Base-by-base conservation (phyloP, 2,329 filamentous ascomycete species). In the Epichloe baconii region DNA sequence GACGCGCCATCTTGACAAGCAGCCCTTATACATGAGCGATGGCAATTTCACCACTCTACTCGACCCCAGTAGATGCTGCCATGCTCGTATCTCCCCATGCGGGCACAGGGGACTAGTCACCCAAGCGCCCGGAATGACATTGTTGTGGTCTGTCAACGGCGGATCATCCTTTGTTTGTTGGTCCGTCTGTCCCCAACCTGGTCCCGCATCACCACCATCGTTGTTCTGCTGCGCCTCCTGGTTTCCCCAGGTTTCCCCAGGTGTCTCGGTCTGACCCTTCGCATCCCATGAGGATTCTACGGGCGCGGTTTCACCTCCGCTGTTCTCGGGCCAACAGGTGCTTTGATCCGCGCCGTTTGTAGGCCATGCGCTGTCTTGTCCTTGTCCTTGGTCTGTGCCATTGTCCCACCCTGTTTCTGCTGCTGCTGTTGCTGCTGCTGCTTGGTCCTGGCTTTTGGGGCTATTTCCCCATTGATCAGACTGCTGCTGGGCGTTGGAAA, bases 41-140 rank as follows among this genome's bases (percentile, higher is more conserved):
- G 31, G 31, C 3, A 31, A 11, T 36, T 41, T 47, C 44, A 50
- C 7, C 14, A 8, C n/a, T 59, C 53, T 3, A 57, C 55, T n/a
- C 52, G 17, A 1, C 66, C 66, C 57, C 44, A 0, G 67, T 66
- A n/a, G 61, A 61, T 7, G 55, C 64, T 19, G 66, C 66, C 52
- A 62, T 59, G 4, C 56, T 57, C 0, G 50, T 3, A 54, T 69
- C 66, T 15, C 52, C 62, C 66, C 66, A 69, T 0, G 53, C n/a
- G 2, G 55, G 52, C 4, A 34, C n/a, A 5, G 40, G 2, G 58
- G 47, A 8, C 52, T 31, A 0, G 58, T 53, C 5, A 54, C 54
- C 64, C 64, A 67, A 2, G 58, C 56, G 2, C 64, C 65, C 12
- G 66, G 66, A 63, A 67, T 66, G 34, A 64, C 57, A 34, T 63